Conservation (phyloP, 352 stramenopile genomes). For the Phytophthora tubulina region DNA sequence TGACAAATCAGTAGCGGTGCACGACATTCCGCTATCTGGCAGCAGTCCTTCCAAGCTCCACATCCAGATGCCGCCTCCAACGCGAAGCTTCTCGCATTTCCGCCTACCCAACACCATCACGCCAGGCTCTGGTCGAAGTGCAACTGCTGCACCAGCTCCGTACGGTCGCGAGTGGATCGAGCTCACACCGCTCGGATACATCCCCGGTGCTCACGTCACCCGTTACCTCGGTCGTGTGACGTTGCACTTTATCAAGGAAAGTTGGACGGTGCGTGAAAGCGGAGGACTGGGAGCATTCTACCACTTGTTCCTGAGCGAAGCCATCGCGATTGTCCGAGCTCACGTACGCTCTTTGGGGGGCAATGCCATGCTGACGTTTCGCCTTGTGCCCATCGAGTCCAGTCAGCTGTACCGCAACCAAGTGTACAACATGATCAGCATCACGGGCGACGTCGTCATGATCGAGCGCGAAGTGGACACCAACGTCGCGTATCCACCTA, state of each 20-base stretch:
- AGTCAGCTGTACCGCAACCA: slow-evolving; percentile 91
- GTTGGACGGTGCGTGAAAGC: slow-evolving; percentile 88
- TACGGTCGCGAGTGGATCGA: slow-evolving; percentile 87
- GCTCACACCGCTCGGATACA: slow-evolving; percentile 84
- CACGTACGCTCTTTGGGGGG: slow-evolving; percentile 85
- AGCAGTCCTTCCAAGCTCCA: slow-evolving; percentile 45
- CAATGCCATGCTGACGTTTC: slow-evolving; percentile 90
- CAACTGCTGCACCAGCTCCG: slow-evolving; percentile 18
- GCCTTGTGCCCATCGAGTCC: slow-evolving; percentile 88
- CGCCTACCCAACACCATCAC: slow-evolving; percentile 28
- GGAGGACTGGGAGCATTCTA: slow-evolving; percentile 89
- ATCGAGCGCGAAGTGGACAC: slow-evolving; percentile 66
- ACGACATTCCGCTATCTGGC: slow-evolving; percentile 54
- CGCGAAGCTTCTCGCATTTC: slow-evolving; percentile 53
- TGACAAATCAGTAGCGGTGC: slow-evolving; percentile 38
- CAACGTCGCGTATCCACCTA: slow-evolving; percentile 41
- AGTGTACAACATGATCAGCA: slow-evolving; percentile 94
- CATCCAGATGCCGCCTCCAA: slow-evolving; percentile 53
- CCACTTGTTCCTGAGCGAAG: slow-evolving; percentile 89
- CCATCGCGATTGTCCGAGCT: slow-evolving; percentile 86
- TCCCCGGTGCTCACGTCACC: slow-evolving; percentile 72
- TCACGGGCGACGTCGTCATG: slow-evolving; percentile 89
- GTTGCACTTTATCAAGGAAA: slow-evolving; percentile 93
- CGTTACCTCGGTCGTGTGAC: slow-evolving; percentile 88
- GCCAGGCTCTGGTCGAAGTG: slow-evolving; percentile 14